These are phyloP conservation scores for Claviceps fusiformis DNA, from an alignment of 2,329 filamentous ascomycete species.

Conservation along the genomic window DNA sequence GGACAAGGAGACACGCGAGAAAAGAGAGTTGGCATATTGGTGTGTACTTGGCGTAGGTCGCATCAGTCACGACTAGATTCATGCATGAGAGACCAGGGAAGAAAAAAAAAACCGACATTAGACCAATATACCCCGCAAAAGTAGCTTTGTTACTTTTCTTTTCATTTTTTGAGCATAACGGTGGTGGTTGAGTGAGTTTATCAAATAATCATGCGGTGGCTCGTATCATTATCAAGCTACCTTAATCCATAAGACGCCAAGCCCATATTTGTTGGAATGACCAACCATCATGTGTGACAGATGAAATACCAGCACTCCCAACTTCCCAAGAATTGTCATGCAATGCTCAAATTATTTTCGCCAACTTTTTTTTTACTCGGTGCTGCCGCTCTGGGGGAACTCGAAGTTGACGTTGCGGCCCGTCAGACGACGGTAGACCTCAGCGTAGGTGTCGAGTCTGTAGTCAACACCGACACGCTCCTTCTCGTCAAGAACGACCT, in stretches of 20 bases:
- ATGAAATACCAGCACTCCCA: slow-evolving; percentile 18
- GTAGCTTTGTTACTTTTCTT: not conserved
- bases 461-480: slow-evolving; percentile 99
- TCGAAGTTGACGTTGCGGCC: slow-evolving; percentile 95
- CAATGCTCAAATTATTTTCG: slow-evolving; percentile 8
- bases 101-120: not conserved
- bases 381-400: slow-evolving; percentile 74
- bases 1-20: slow-evolving; percentile 55
- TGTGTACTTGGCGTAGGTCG: slow-evolving; percentile 79
- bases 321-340: slow-evolving; percentile 3
- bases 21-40: slow-evolving; percentile 89
- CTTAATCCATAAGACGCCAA: slow-evolving; percentile 34
- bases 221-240: slow-evolving; percentile 36
- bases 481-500: slow-evolving; percentile 99
- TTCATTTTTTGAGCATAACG: slow-evolving; percentile 7
- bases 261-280: slow-evolving; percentile 22
- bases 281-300: slow-evolving; percentile 22
- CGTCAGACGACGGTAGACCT: slow-evolving; percentile 97
- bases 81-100: not conserved
- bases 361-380: slow-evolving; percentile 50
- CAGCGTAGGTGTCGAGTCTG: slow-evolving; percentile 97
- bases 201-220: slow-evolving; percentile 27
- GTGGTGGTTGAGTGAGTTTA: slow-evolving; percentile 11
- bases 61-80: slow-evolving; percentile 41
- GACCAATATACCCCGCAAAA: slow-evolving; percentile 30